phyloP scores from a whole-genome alignment of 257 asterid species.

The Capsicum pubescens region DNA sequence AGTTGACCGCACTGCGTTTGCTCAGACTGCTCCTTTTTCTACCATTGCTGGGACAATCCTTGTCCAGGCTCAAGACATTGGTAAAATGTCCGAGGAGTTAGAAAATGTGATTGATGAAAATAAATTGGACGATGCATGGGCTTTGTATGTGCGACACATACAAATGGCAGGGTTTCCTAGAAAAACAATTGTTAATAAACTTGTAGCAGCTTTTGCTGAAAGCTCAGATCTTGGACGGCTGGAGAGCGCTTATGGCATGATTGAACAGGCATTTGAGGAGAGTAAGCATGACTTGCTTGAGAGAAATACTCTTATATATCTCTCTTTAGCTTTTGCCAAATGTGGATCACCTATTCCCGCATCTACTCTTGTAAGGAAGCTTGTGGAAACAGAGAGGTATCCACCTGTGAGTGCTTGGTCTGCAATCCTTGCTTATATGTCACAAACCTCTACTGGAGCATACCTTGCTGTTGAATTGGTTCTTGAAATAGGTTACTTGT shows the following conservation, averaged over 20 bases:
- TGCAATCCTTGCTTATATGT: constrained; percentile 71
- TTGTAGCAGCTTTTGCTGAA: constrained; percentile 59
- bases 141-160: constrained; percentile 74
- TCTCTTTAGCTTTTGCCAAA: constrained; percentile 76
- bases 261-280: constrained; percentile 70
- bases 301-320: constrained; percentile 64
- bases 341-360: constrained; percentile 69
- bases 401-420: constrained; percentile 91
- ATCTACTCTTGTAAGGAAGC: constrained; percentile 81
- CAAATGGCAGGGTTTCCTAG: constrained; percentile 80
- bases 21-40: constrained; percentile 50
- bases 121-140: constrained; percentile 73
- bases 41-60: constrained; percentile 62
- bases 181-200: constrained; percentile 63
- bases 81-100: constrained; percentile 74
- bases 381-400: constrained; percentile 67
- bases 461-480: constrained; percentile 83
- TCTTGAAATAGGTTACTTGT: constrained; percentile 86
- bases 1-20: constrained; percentile 30
- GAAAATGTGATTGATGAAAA: constrained; percentile 61
- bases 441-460: constrained; percentile 66
- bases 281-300: constrained; percentile 67
- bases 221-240: constrained; percentile 59
- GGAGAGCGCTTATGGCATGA: constrained; percentile 74
- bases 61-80: constrained; percentile 86